phyloP scores from a whole-genome alignment of 306 rosid genomes.

The Pyrus bretschneideri region DNA sequence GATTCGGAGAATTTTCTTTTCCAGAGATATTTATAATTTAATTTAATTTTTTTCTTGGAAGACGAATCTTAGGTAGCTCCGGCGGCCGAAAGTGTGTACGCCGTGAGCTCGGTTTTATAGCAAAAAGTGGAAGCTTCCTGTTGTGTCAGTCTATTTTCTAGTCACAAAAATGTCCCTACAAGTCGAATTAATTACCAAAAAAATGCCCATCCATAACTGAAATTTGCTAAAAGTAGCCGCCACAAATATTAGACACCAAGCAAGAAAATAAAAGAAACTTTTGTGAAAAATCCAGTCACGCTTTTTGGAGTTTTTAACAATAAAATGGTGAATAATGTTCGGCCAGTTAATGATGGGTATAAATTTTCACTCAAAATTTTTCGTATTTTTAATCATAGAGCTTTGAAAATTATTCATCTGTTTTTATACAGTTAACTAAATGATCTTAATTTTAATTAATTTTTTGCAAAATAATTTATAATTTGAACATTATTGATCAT shows the following conservation, averaged over 20 bases:
- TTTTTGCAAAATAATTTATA: too few relatives aligned
- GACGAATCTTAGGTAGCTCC: constrained; percentile 21
- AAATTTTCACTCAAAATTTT: too few relatives aligned
- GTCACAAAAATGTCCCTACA: background rate
- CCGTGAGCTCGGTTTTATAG: constrained; percentile 7
- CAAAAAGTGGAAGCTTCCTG: background rate
- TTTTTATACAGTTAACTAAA: too few relatives aligned
- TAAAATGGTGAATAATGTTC: background rate
- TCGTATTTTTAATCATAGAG: too few relatives aligned
- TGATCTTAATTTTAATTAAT: too few relatives aligned
- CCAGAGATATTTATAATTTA: background rate
- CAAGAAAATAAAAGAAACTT: background rate
- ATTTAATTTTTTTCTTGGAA: background rate
- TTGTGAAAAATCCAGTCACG: background rate
- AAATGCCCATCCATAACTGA: background rate
- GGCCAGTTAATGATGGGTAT: too few relatives aligned
- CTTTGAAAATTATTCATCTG: too few relatives aligned
- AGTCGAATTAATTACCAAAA: background rate
- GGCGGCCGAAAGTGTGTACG: constrained; percentile 26
- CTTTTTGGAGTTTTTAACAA: background rate
- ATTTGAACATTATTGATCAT: too few relatives aligned
- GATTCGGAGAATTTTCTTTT: background rate
- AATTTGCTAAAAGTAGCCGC: background rate
- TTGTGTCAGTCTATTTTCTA: background rate
- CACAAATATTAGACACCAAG: background rate